phyloP scores from a whole-genome alignment of 1,139 yeast genomes.

The Debaryomyces fabryi region DNA sequence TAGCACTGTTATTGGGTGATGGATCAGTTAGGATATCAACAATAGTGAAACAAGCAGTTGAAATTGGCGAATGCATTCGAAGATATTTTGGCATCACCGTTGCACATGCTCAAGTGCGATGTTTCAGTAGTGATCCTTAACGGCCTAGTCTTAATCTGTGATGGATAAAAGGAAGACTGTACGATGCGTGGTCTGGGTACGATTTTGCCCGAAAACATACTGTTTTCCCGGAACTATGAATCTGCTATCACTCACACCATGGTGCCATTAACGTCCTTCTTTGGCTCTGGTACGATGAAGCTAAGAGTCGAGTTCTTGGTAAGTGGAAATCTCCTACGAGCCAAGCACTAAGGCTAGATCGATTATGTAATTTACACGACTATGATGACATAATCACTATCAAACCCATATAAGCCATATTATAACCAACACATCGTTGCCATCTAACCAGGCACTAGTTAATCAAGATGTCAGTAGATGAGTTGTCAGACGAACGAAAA shows the following conservation, averaged over 20 bases:
- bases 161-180: not conserved
- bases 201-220: not conserved
- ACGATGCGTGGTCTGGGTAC: not conserved
- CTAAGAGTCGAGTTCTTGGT: not conserved
- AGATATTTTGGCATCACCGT: not conserved
- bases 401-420: not conserved
- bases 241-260: too few species aligned
- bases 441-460: not conserved
- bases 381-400: not conserved
- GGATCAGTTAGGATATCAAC: not conserved
- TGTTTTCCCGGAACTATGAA: not conserved
- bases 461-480: slow-evolving; percentile 6
- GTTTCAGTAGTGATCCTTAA: not conserved
- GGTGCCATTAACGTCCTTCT: not conserved
- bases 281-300: not conserved
- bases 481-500: slow-evolving; percentile 10
- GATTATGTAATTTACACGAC: not conserved
- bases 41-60: not conserved
- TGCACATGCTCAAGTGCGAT: not conserved
- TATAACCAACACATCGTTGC: not conserved
- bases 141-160: not conserved
- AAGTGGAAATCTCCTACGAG: not conserved
- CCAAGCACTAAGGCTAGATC: not conserved
- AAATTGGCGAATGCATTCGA: slow-evolving; percentile 1
- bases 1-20: not conserved